phyloP scores from a whole-genome alignment of 2,329 filamentous ascomycete species.

The Fusarium tanahbumbuense region DNA sequence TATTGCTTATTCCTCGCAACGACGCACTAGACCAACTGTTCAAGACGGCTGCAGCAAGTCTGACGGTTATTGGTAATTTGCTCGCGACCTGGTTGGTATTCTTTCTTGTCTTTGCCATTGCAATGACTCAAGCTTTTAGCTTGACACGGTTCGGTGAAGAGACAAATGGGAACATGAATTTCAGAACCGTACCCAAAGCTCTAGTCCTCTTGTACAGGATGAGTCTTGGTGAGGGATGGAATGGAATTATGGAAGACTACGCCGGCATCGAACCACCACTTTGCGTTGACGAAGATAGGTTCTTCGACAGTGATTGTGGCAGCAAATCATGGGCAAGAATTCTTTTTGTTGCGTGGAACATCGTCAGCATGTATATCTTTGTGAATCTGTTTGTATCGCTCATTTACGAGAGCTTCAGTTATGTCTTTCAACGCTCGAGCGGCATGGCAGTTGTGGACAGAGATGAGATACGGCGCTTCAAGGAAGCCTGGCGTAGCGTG shows the following conservation, averaged over 20 bases:
- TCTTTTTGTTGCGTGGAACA: slow-evolving; percentile 97
- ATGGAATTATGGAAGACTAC: slow-evolving; percentile 95
- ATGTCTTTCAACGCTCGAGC: slow-evolving; percentile 96
- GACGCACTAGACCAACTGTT: slow-evolving; percentile 98
- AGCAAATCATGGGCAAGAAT: slow-evolving; percentile 88
- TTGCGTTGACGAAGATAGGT: slow-evolving; percentile 77
- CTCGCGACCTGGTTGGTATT: slow-evolving; percentile 97
- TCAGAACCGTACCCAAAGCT: slow-evolving; percentile 92
- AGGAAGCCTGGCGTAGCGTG: slow-evolving; percentile 96
- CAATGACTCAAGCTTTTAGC: slow-evolving; percentile 94
- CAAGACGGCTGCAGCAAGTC: slow-evolving; percentile 95
- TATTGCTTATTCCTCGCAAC: slow-evolving; percentile 93
- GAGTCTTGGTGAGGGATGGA: slow-evolving; percentile 97
- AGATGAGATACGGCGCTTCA: slow-evolving; percentile 95
- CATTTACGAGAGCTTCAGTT: slow-evolving; percentile 99
- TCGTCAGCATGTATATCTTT: slow-evolving; percentile 99
- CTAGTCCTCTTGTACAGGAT: slow-evolving; percentile 92
- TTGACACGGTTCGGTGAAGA: slow-evolving; percentile 85
- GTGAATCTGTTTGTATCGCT: slow-evolving; percentile 98
- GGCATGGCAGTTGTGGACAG: slow-evolving; percentile 90
- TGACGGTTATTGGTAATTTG: slow-evolving; percentile 89
- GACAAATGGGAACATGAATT: slow-evolving; percentile 85
- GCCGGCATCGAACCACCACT: slow-evolving; percentile 81
- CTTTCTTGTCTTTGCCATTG: slow-evolving; percentile 96
- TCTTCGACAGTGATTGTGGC: slow-evolving; percentile 92